phyloP scores from a whole-genome alignment of 2,329 filamentous ascomycete genomes.

The Diatrype stigma region DNA sequence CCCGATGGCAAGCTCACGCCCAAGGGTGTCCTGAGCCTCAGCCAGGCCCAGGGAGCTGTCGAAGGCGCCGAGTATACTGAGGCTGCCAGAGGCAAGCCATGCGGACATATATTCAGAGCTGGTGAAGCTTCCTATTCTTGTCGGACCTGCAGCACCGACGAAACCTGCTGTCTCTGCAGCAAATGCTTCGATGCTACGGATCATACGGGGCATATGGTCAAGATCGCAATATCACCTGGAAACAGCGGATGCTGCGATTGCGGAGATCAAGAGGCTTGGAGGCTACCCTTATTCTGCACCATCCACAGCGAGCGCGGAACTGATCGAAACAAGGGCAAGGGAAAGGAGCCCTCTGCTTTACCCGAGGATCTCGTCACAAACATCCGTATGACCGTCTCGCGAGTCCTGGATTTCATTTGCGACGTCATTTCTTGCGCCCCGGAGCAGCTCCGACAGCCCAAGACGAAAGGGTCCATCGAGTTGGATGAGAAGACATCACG shows the following conservation, averaged over 20 bases:
- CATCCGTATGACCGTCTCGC: conserved; percentile 80
- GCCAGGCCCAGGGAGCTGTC: conserved; percentile 83
- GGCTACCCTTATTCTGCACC: conserved; percentile 79
- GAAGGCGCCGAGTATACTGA: conserved; percentile 95
- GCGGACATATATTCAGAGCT: conserved; percentile 93
- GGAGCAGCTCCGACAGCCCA: conserved; percentile 83
- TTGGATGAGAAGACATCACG: conserved; percentile 79
- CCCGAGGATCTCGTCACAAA: conserved; percentile 72
- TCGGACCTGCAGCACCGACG: conserved; percentile 89
- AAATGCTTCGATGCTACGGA: conserved; percentile 94
- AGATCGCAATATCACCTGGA: conserved; percentile 80
- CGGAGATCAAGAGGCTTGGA: conserved; percentile 93
- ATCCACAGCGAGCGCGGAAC: conserved; percentile 73
- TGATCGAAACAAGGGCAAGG: conserved; percentile 55
- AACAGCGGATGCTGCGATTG: conserved; percentile 98
- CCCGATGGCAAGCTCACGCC: conserved; percentile 64
- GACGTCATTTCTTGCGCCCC: conserved; percentile 98
- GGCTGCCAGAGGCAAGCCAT: conserved; percentile 85
- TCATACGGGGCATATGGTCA: conserved; percentile 88
- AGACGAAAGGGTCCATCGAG: conserved; percentile 75
- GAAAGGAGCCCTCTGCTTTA: conserved; percentile 53
- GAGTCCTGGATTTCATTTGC: conserved; percentile 89
- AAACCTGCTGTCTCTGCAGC: conserved; percentile 92
- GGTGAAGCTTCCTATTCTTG: conserved; percentile 94
- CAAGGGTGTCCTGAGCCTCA: conserved; percentile 67